Conservation (phyloP, 1,139 yeast genomes). For the Saccharomyces pastorianus region DNA sequence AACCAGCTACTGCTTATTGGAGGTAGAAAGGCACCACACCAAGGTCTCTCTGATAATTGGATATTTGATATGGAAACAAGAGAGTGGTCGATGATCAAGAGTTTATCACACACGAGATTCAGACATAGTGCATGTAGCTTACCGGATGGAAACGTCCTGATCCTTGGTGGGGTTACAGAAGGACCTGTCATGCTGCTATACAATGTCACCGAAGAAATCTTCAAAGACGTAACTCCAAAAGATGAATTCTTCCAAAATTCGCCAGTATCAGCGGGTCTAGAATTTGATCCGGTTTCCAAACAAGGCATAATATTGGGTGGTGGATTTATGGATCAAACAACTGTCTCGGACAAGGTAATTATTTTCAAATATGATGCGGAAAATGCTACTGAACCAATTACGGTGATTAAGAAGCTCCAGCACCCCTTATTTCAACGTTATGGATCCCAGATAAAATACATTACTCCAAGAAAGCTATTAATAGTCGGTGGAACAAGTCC, state of each 20-base stretch:
- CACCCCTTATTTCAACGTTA: slow-evolving; percentile 38
- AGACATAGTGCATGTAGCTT: slow-evolving; percentile 46
- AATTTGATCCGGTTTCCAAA: slow-evolving; percentile 10
- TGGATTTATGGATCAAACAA: slow-evolving; percentile 22
- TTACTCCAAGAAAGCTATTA: slow-evolving; percentile 32
- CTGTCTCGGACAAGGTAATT: slow-evolving; percentile 19
- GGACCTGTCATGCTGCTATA: slow-evolving; percentile 24
- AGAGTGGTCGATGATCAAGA: slow-evolving; percentile 35
- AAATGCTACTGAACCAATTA: neutral
- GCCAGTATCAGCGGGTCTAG: slow-evolving; percentile 10
- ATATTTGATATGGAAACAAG: slow-evolving; percentile 9
- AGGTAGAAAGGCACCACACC: slow-evolving; percentile 60
- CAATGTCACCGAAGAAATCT: neutral
- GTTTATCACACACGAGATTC: slow-evolving; percentile 40
- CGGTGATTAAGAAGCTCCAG: slow-evolving; percentile 3
- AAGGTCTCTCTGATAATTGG: slow-evolving; percentile 40
- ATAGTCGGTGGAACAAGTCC: slow-evolving; percentile 58
- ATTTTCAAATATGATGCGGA: slow-evolving; percentile 9
- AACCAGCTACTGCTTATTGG: slow-evolving; percentile 44
- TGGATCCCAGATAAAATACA: slow-evolving; percentile 37
- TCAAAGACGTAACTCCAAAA: neutral
- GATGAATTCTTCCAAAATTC: neutral
- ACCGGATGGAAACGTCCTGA: slow-evolving; percentile 34
- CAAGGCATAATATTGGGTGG: slow-evolving; percentile 17
- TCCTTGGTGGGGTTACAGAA: slow-evolving; percentile 46